Evolutionary conservation across 2,329 filamentous ascomycete species (phyloP).

Genomic region (Aspergillus sp.): DNA sequence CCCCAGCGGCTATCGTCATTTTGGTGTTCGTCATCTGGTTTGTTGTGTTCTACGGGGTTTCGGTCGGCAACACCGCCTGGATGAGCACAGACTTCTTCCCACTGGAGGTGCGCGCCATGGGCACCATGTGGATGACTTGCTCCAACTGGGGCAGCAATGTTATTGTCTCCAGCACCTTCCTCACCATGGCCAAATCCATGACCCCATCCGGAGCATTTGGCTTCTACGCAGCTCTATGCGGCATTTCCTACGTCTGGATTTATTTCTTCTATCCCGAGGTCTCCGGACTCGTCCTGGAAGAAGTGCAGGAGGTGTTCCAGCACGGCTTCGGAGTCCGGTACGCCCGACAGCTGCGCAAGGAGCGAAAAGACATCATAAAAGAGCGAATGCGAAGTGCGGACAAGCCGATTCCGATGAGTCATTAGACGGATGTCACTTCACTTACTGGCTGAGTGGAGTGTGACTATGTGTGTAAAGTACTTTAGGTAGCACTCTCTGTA

Average conservation of each 20-base stretch:
- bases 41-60: constrained; percentile 49
- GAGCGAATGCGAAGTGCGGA: constrained; percentile 24
- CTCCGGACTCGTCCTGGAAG: constrained; percentile 25
- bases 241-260: constrained; percentile 42
- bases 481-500: neutral
- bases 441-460: neutral
- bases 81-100: constrained; percentile 53
- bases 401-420: constrained; percentile 3
- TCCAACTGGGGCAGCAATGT: constrained; percentile 53
- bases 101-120: constrained; percentile 52
- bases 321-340: constrained; percentile 52
- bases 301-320: constrained; percentile 52
- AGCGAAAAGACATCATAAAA: constrained; percentile 32
- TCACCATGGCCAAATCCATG: constrained; percentile 54
- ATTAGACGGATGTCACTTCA: neutral
- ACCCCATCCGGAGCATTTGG: constrained; percentile 55
- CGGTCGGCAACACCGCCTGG: constrained; percentile 54
- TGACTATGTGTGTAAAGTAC: too few species aligned
- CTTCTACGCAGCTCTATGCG: constrained; percentile 55
- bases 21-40: constrained; percentile 51
- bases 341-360: constrained; percentile 44
- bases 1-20: constrained; percentile 41
- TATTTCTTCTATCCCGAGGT: constrained; percentile 31
- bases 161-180: constrained; percentile 54
- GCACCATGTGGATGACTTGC: constrained; percentile 54